Evolutionary conservation across 768 basidiomycete species (phyloP).

Genomic region (Nevesoporus exiguus): DNA sequence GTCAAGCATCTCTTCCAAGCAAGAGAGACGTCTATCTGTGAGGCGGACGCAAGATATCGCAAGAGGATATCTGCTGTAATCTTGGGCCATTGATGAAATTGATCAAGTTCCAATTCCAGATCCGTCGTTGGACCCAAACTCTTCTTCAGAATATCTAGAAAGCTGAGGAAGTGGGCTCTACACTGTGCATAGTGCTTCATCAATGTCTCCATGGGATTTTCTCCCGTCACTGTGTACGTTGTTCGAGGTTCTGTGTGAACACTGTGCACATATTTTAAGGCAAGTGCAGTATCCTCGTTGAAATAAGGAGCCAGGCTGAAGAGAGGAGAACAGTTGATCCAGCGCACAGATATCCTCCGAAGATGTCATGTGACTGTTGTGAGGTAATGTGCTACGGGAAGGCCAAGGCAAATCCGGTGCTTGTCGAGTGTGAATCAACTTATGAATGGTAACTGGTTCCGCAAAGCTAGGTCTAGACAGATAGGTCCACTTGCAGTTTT

Average conservation of each 20-base stretch:
- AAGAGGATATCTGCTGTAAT: neutral
- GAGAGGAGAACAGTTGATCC: neutral
- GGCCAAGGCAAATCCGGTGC: neutral
- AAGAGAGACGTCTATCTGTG: slow-evolving; percentile 2
- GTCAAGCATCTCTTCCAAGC: slow-evolving; percentile 31
- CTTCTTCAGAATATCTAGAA: neutral
- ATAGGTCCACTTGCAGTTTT: too few species aligned
- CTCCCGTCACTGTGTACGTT: too few species aligned
- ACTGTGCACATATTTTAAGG: neutral
- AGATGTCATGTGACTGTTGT: neutral
- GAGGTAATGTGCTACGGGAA: neutral
- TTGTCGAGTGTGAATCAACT: neutral
- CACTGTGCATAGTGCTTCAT: neutral
- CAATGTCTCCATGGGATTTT: neutral
- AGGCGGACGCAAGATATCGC: neutral
- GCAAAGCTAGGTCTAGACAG: too few species aligned
- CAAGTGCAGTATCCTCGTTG: neutral
- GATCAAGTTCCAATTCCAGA: slow-evolving; percentile 6
- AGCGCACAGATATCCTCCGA: neutral
- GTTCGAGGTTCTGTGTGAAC: neutral
- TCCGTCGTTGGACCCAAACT: slow-evolving; percentile 10
- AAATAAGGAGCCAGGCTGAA: neutral
- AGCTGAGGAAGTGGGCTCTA: neutral
- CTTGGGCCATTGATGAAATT: slow-evolving; percentile 35
- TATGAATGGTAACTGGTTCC: neutral